Conservation (phyloP, 2,329 filamentous ascomycete genomes). For the Xylariaceae sp. region DNA sequence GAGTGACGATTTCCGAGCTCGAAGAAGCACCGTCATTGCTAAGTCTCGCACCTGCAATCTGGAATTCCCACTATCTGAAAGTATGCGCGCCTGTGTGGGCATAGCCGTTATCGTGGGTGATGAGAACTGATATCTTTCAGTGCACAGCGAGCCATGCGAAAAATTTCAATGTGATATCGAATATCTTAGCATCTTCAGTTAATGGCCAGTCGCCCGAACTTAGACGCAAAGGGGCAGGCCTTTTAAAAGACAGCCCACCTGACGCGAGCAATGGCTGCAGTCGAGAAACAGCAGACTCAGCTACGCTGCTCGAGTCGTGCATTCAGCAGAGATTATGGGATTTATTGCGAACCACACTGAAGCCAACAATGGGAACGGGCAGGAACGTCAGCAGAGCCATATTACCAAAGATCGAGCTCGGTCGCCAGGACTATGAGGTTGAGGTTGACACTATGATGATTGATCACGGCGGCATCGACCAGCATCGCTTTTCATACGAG, state of each 20-base stretch:
- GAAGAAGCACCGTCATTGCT: slow-evolving; percentile 13
- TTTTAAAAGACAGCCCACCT: slow-evolving; percentile 7
- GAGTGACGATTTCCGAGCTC: slow-evolving; percentile 2
- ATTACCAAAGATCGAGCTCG: not conserved
- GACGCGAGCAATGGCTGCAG: not conserved
- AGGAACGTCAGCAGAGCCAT: not conserved
- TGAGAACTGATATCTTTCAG: slow-evolving; percentile 17
- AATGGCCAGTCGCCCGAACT: slow-evolving; percentile 24
- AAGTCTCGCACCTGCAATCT: slow-evolving; percentile 21
- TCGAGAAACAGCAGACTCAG: not conserved
- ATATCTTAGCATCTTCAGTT: slow-evolving; percentile 23
- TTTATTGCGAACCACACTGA: slow-evolving; percentile 22
- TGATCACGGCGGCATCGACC: not conserved
- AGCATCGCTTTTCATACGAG: not conserved
- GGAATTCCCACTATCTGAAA: slow-evolving; percentile 20
- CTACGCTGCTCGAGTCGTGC: slow-evolving; percentile 7
- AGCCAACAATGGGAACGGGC: slow-evolving; percentile 20
- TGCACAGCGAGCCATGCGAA: slow-evolving; percentile 20
- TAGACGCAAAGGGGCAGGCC: slow-evolving; percentile 18
- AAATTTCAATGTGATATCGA: slow-evolving; percentile 25
- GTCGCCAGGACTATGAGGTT: not conserved
- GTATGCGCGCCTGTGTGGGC: slow-evolving; percentile 1
- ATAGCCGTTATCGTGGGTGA: not conserved
- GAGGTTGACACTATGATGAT: not conserved
- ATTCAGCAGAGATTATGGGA: slow-evolving; percentile 26